Evolutionary conservation across 2,329 filamentous ascomycete species (phyloP).

Genomic region (Pestalotiopsis sp.): DNA sequence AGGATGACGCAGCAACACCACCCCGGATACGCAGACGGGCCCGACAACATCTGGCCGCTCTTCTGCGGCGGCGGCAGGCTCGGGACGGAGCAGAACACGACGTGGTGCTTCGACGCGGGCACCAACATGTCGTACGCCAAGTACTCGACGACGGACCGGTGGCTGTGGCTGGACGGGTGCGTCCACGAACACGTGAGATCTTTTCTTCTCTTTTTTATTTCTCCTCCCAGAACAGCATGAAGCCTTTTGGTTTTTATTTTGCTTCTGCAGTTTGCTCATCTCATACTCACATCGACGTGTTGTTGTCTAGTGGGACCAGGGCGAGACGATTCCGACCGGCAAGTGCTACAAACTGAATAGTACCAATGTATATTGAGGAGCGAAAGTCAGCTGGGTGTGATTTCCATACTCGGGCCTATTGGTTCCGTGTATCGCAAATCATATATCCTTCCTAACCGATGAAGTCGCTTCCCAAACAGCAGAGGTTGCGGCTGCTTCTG

Average conservation of each 20-base stretch:
- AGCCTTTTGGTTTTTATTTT: neutral
- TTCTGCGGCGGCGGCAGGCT: slow-evolving; percentile 39
- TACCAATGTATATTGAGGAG: neutral
- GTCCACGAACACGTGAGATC: slow-evolving; percentile 42
- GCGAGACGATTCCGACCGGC: slow-evolving; percentile 31
- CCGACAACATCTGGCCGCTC: slow-evolving; percentile 38
- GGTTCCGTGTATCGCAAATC: too few species aligned
- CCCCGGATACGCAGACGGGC: slow-evolving; percentile 37
- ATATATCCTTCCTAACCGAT: too few species aligned
- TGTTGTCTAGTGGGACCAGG: slow-evolving; percentile 34
- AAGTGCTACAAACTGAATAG: slow-evolving; percentile 28
- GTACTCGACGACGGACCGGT: slow-evolving; percentile 39
- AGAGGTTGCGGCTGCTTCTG: too few species aligned
- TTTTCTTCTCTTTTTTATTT: neutral
- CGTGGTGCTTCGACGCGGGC: slow-evolving; percentile 40
- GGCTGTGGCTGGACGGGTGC: slow-evolving; percentile 42
- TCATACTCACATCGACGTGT: too few species aligned
- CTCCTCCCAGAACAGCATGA: neutral
- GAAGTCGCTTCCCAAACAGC: too few species aligned
- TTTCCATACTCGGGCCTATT: too few species aligned
- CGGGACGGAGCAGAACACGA: slow-evolving; percentile 33
- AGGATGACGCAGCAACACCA: slow-evolving; percentile 36
- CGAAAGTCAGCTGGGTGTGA: too few species aligned
- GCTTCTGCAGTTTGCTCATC: too few species aligned
- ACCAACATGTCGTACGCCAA: slow-evolving; percentile 43